Base-by-base conservation (phyloP, 2,329 filamentous ascomycete species). In the Pseudocercospora musae region DNA sequence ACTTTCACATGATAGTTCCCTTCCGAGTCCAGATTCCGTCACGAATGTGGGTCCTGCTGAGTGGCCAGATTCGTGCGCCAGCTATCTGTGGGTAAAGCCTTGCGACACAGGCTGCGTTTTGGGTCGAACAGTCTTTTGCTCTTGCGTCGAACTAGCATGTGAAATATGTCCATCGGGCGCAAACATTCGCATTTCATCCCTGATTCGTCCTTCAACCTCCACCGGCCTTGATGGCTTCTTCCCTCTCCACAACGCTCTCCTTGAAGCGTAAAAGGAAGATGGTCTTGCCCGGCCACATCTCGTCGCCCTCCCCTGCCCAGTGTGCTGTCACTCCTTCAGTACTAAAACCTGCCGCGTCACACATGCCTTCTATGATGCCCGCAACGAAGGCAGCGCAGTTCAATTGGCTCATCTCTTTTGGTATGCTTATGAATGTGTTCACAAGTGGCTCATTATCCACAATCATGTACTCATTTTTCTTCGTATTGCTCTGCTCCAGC, bases 381-480 rank as follows among this genome's bases (percentile, higher is more conserved):
- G 95, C 95, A 20, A 96, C 92, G 74, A 91, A 99, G 9, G 95
- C 95, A 18, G 94, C 95, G 78, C 94, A 97, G 77, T 97, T 98
- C 73, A 99, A 83, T 84, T 95, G 91, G 78, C 86, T 92, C 91
- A 99, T 96, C 79, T 99, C 95, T 73, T 89, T 89, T 15, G 95
- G 95, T 58, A 98, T 89, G 71, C 88, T 92, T 74, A 99, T 90
- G 79, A 95, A 98, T 66, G 89, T 89, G 78, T 97, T 98, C 42
- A 98, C 94, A 56, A 98, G 83, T 21, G 95, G 95, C 76, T 98
- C 95, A 78, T 99, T 98, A 79, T 99, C 95, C 71, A 93, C 91
- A 71, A 99, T 95, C 94, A 99, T 98, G 82, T 98, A 99, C 81
- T 98, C 94, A 70, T 95, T 92, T 8, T 91, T 89, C 57, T 92